Conservation (phyloP, 2,329 filamentous ascomycete genomes). For the Cladorrhinum sp. region DNA sequence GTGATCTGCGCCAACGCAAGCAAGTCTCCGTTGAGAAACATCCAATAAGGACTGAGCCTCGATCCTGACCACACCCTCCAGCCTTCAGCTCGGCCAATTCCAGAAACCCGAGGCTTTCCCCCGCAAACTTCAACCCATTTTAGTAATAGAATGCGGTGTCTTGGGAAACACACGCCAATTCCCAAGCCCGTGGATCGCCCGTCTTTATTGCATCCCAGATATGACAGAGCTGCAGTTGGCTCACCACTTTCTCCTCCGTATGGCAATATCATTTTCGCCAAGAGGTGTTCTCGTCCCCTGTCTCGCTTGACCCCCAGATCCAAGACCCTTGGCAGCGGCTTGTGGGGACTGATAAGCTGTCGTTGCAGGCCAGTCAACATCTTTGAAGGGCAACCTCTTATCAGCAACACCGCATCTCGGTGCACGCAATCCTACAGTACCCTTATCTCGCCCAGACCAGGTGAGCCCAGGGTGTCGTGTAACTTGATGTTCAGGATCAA, state of each 20-base stretch:
- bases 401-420: slow-evolving; percentile 1
- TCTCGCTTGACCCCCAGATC: slow-evolving; percentile 1
- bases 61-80: too few species aligned
- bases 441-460: slow-evolving; percentile 9
- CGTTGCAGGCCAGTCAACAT: not conserved
- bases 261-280: slow-evolving; percentile 2
- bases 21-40: not conserved
- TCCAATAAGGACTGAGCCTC: not conserved
- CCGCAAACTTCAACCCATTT: slow-evolving; percentile 4
- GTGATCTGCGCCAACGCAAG: not conserved
- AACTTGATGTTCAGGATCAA: not conserved
- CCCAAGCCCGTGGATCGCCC: slow-evolving; percentile 5
- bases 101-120: not conserved
- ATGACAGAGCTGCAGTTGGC: not conserved
- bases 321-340: slow-evolving; percentile 4
- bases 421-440: not conserved
- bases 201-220: not conserved
- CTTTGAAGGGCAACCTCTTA: not conserved
- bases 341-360: slow-evolving; percentile 8
- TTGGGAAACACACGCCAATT: not conserved
- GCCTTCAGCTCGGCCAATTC: not conserved
- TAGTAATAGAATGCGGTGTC: slow-evolving; percentile 5
- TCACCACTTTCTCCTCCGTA: not conserved
- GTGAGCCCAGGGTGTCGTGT: not conserved
- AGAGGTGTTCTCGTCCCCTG: not conserved